Evolutionary conservation across 495 filamentous ascomycete genomes (phyloP).

Genomic region (Daldinia bambusicola): DNA sequence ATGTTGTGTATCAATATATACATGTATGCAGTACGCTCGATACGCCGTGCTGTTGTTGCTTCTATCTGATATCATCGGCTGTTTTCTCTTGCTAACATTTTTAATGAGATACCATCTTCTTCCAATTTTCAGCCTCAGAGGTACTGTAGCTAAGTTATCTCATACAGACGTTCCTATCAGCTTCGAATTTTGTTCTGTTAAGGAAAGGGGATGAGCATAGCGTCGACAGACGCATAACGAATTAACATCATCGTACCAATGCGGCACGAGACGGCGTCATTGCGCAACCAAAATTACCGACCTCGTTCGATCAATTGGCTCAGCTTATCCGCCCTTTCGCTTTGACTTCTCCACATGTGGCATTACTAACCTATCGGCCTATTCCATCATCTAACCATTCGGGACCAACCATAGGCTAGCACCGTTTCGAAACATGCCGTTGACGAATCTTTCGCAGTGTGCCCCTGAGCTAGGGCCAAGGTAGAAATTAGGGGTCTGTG

Average conservation of each 20-base stretch:
- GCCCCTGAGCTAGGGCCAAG: slow-evolving; percentile 15
- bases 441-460: not conserved
- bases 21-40: too few species aligned
- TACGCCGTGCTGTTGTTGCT: too few species aligned
- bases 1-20: slow-evolving; percentile 4
- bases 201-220: not conserved
- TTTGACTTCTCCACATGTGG: not conserved
- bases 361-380: slow-evolving; percentile 12
- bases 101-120: not conserved
- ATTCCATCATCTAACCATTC: slow-evolving; percentile 7
- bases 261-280: slow-evolving; percentile 31
- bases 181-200: not conserved
- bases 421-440: slow-evolving; percentile 30
- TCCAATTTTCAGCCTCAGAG: too few species aligned
- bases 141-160: too few species aligned
- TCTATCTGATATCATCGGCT: not conserved
- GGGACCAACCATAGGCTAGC: slow-evolving; percentile 9
- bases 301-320: slow-evolving; percentile 29
- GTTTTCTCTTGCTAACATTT: not conserved
- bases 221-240: not conserved
- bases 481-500: slow-evolving; percentile 19
- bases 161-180: not conserved
- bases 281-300: slow-evolving; percentile 37
- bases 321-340: slow-evolving; percentile 1
- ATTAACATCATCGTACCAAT: slow-evolving; percentile 12